Percentiles rank a stretch among this genome's conserved stretches.
Evolutionary conservation across 225 moss, liverwort and hornwort genomes (phyloP).

Genomic region (Thuidium tamariscinum): DNA sequence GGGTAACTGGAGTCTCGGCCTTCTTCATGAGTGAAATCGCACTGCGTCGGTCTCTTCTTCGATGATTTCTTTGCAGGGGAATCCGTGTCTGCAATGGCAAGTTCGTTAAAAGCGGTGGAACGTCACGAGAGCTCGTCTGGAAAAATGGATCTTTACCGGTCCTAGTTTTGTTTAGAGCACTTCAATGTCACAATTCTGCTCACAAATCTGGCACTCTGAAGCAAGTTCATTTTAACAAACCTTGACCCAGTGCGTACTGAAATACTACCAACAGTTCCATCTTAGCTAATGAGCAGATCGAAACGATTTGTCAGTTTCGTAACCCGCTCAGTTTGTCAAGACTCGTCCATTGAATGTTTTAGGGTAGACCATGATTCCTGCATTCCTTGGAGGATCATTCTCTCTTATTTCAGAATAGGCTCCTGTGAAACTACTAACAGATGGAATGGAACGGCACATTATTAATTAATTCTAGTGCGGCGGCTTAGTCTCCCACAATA

Average conservation of each 20-base stretch:
- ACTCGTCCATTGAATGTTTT: neutral
- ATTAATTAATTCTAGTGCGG: too few species aligned
- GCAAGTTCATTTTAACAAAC: neutral
- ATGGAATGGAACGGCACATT: neutral
- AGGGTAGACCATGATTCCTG: neutral
- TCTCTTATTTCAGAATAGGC: neutral
- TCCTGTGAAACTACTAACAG: neutral
- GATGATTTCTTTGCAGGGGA: neutral
- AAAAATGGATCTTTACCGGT: neutral
- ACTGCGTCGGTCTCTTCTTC: neutral
- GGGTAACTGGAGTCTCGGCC: constrained; percentile 2
- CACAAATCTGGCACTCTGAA: neutral
- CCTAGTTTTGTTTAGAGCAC: neutral
- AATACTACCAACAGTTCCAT: neutral
- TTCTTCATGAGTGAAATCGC: neutral
- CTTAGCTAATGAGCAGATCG: neutral
- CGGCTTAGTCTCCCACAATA: neutral
- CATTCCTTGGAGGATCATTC: neutral
- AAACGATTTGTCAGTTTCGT: neutral
- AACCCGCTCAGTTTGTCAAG: neutral
- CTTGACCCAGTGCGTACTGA: neutral
- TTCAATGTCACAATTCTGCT: neutral
- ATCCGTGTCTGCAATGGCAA: neutral
- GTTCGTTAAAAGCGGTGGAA: neutral
- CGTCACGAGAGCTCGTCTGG: neutral